A percentile compares a stretch with the other conserved stretches of the same genome.
phyloP scores from a whole-genome alignment of 1,284 basidiomycete species.

The Inonotus hispidus region DNA sequence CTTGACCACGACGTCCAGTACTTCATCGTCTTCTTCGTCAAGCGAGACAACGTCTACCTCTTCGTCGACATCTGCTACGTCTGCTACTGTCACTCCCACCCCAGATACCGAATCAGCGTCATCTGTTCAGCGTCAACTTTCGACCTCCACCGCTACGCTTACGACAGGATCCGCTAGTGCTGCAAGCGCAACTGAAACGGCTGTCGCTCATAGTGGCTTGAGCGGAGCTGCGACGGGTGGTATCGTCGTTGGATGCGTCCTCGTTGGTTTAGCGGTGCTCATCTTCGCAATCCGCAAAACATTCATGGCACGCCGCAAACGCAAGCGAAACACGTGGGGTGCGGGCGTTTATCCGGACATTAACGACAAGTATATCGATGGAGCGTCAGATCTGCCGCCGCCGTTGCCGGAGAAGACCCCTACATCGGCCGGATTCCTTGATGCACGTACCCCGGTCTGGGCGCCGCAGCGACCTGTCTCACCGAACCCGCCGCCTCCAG shows the following conservation, averaged over 20 bases:
- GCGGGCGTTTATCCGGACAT: conserved; percentile 23
- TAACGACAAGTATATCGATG: conserved; percentile 19
- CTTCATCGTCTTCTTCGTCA: conserved; percentile 5
- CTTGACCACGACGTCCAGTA: neutral
- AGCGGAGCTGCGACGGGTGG: conserved; percentile 47
- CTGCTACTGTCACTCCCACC: neutral
- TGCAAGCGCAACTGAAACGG: neutral
- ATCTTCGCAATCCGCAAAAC: conserved; percentile 48
- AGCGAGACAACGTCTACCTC: neutral
- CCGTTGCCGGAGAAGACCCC: conserved; percentile 5
- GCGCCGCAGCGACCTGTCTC: conserved; percentile 26
- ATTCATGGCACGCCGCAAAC: conserved; percentile 38
- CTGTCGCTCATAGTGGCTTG: conserved; percentile 21
- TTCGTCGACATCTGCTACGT: neutral
- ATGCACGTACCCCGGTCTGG: conserved; percentile 10
- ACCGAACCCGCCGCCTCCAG: conserved; percentile 20
- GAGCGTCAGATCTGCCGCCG: conserved; percentile 3
- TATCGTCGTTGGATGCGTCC: conserved; percentile 40
- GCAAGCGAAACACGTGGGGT: conserved; percentile 34
- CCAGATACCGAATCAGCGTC: neutral
- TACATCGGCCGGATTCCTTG: conserved; percentile 3
- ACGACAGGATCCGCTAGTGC: conserved; percentile 6
- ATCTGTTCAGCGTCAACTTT: neutral
- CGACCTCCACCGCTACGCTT: neutral
- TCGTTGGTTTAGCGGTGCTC: conserved; percentile 37